phyloP scores from a whole-genome alignment of 495 filamentous ascomycete species.

The Cladorrhinum samala region DNA sequence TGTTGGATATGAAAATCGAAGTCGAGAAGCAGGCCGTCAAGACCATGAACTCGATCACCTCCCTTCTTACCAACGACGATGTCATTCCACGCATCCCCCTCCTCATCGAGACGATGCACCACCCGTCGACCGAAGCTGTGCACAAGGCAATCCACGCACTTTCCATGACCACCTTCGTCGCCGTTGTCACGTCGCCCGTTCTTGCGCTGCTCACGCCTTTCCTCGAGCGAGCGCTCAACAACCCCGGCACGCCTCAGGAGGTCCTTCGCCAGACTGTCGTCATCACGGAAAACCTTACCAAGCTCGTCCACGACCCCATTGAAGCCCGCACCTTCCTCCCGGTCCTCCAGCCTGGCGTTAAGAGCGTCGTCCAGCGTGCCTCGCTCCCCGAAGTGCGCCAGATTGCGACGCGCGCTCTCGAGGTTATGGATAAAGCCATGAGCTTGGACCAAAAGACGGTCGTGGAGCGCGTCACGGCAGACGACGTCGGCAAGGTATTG shows the following conservation, averaged over 20 bases:
- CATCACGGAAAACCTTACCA: slow-evolving; percentile 98
- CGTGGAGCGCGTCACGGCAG: slow-evolving; percentile 60
- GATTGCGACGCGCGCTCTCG: slow-evolving; percentile 73
- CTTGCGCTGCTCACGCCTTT: slow-evolving; percentile 95
- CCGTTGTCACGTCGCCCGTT: slow-evolving; percentile 94
- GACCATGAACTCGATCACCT: slow-evolving; percentile 85
- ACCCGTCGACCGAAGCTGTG: slow-evolving; percentile 80
- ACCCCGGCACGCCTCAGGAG: slow-evolving; percentile 84
- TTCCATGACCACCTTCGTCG: slow-evolving; percentile 97
- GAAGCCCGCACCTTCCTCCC: slow-evolving; percentile 95
- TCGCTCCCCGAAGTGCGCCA: slow-evolving; percentile 93
- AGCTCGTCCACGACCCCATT: slow-evolving; percentile 94
- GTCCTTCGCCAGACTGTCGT: slow-evolving; percentile 92
- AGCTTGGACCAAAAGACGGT: slow-evolving; percentile 57
- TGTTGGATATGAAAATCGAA: slow-evolving; percentile 93
- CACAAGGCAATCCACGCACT: slow-evolving; percentile 95
- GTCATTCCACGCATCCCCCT: slow-evolving; percentile 89
- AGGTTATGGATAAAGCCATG: slow-evolving; percentile 94
- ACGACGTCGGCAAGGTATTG: slow-evolving; percentile 70
- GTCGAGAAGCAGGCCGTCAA: slow-evolving; percentile 82
- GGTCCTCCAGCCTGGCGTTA: slow-evolving; percentile 90
- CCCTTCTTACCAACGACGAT: slow-evolving; percentile 93
- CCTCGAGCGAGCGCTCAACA: slow-evolving; percentile 86
- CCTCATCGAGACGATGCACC: slow-evolving; percentile 89
- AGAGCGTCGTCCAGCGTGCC: slow-evolving; percentile 77